Evolutionary conservation across 345 rosid species (phyloP).

Genomic region (Cardamine resedifolia): DNA sequence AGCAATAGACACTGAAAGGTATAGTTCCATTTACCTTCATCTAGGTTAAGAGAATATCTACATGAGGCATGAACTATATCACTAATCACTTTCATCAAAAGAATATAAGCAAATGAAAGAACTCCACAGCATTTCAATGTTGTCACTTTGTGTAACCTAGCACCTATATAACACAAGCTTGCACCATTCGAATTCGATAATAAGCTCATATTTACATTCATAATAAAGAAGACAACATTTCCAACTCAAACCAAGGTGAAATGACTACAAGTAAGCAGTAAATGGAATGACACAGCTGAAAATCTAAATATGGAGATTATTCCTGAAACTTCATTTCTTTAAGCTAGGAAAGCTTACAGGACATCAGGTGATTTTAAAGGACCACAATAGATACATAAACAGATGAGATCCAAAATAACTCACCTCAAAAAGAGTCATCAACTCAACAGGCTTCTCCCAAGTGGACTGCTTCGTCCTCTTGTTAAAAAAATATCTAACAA

Average conservation of each 20-base stretch:
- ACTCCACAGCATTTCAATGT: constrained; percentile 17
- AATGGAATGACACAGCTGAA: constrained; percentile 6
- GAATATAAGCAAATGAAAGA: constrained; percentile 20
- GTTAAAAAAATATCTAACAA: constrained; percentile 80
- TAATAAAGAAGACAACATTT: constrained; percentile 3
- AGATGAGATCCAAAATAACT: constrained; percentile 35
- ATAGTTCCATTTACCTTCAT: background rate
- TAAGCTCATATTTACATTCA: constrained; percentile 11
- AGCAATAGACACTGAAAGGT: constrained; percentile 11
- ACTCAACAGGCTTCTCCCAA: constrained; percentile 93
- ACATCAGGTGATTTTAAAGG: background rate
- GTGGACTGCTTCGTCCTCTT: constrained; percentile 73
- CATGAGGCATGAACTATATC: constrained; percentile 7
- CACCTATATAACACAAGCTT: constrained; percentile 25
- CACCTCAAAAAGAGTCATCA: constrained; percentile 95
- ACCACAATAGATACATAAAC: constrained; percentile 14
- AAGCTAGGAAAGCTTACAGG: constrained; percentile 24
- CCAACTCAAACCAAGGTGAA: constrained; percentile 21
- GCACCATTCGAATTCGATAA: constrained; percentile 5
- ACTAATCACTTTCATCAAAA: constrained; percentile 13
- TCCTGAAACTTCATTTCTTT: constrained; percentile 17
- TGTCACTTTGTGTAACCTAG: constrained; percentile 12
- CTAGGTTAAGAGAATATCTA: constrained; percentile 13
- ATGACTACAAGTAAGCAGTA: constrained; percentile 5
- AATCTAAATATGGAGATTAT: background rate